Percentiles rank a stretch among this genome's conserved stretches.
Evolutionary conservation across 257 asterid species (phyloP).

Genomic region (Ehretia macrophylla): DNA sequence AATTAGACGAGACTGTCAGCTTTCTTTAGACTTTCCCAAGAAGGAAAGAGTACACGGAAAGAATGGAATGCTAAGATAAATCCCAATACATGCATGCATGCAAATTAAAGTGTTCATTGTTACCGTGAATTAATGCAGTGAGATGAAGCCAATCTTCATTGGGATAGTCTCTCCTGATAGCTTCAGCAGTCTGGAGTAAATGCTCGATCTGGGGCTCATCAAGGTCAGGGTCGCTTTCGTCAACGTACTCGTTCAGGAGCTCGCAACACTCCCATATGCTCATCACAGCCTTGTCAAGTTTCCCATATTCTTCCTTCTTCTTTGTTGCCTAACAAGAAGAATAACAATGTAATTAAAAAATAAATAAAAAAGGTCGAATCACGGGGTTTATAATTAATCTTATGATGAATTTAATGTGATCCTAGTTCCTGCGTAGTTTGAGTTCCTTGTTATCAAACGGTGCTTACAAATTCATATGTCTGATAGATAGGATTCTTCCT

Average conservation of each 20-base stretch:
- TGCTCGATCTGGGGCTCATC: constrained; percentile 54
- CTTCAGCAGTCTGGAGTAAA: constrained; percentile 50
- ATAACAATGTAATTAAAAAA: too few species aligned
- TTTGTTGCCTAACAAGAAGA: constrained; percentile 26
- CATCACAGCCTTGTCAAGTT: constrained; percentile 32
- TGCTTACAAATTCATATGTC: constrained; percentile 8
- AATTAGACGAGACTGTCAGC: too few species aligned
- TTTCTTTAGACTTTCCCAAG: too few species aligned
- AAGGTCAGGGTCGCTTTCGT: constrained; percentile 52
- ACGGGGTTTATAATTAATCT: not conserved
- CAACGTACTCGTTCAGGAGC: constrained; percentile 38
- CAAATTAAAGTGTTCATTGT: too few species aligned
- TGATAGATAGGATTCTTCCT: constrained; percentile 2
- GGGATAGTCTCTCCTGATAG: constrained; percentile 44
- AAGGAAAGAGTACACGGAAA: too few species aligned
- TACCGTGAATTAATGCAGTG: constrained; percentile 56
- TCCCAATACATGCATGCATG: too few species aligned
- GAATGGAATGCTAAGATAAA: too few species aligned
- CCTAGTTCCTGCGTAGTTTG: too few species aligned
- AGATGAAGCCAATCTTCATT: constrained; percentile 49
- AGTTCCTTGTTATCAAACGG: too few species aligned
- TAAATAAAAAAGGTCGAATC: too few species aligned
- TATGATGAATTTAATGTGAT: too few species aligned
- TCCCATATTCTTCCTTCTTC: constrained; percentile 34
- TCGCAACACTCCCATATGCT: constrained; percentile 60